Base-by-base conservation (phyloP, 176 grass and related monocot genomes). In the Microstegium vimineum region DNA sequence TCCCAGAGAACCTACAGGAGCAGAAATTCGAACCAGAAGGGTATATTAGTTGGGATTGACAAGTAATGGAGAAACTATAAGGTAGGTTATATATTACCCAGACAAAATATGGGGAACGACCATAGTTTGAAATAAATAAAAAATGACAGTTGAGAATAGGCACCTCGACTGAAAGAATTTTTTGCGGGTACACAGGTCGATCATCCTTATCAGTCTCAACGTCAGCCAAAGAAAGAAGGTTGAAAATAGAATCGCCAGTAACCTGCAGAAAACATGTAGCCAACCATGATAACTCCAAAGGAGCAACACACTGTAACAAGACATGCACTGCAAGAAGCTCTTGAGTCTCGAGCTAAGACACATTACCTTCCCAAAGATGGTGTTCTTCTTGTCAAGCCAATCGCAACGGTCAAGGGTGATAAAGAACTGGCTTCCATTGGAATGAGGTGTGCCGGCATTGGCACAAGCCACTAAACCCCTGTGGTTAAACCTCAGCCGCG, bases 111-210 rank as follows among this genome's bases (percentile, higher is more conserved):
- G 0, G 16, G n/a, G 33, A 73, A 54, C 22, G 36, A 59, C 1
- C n/a, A 86, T 18, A 80, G 73, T 45, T 32, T 26, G 78, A 85
- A 74, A 68, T 20, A 79, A 34, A 20, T 60, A 62, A 26, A 45
- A 62, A 74, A 64, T 12, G 10, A 57, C 20, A 66, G 11, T 26
- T 57, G 26, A 32, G n/a, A 54, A 87, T 64, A 37, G 18, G 23
- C 79, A 98, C 96, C 96, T 98, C 96, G 18, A 95, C 90, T 69
- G 96, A 98, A 60, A 93, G 89, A 85, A 98, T 91, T 76, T 95
- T 98, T 49, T 92, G 93, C 17, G 85, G 80, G 52, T 88, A 83
- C 45, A 98, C 84, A 31, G 96, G 96, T 31, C 90, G 86, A 82
- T 98, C 96, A 88, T 98, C 90, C 77, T 95, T 91, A 90, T 93